These are phyloP conservation scores for Amaranthus cruentus DNA, from an alignment of 148 eudicot genomes.

Conservation along the genomic window DNA sequence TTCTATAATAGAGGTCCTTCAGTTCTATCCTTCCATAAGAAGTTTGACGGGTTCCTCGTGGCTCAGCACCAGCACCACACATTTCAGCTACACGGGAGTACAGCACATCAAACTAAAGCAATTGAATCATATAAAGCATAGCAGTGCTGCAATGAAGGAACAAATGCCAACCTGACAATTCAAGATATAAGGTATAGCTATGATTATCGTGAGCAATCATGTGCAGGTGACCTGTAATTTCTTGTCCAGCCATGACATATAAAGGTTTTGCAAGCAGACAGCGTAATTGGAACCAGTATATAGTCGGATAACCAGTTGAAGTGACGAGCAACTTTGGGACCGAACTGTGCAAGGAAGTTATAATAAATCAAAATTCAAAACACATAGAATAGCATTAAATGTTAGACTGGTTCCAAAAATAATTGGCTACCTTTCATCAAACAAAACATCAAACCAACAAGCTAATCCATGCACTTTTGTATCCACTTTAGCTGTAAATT, in stretches of 20 bases:
- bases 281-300: slow-evolving; percentile 96
- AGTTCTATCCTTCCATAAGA: slow-evolving; percentile 86
- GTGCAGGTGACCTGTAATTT: slow-evolving; percentile 79
- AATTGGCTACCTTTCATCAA: slow-evolving; percentile 76
- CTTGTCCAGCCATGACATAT: slow-evolving; percentile 97
- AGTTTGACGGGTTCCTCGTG: slow-evolving; percentile 81
- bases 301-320: slow-evolving; percentile 95
- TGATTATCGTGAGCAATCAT: slow-evolving; percentile 95
- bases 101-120: slow-evolving; percentile 19
- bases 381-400: neutral
- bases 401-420: neutral
- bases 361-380: neutral
- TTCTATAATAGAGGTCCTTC: slow-evolving; percentile 95
- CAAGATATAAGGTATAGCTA: slow-evolving; percentile 86
- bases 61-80: slow-evolving; percentile 96
- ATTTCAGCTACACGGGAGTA: slow-evolving; percentile 56
- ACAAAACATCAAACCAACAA: slow-evolving; percentile 98
- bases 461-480: slow-evolving; percentile 92
- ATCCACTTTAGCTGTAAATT: slow-evolving; percentile 69
- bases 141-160: neutral
- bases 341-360: slow-evolving; percentile 41
- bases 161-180: slow-evolving; percentile 64
- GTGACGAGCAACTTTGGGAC: slow-evolving; percentile 97
- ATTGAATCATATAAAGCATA: neutral
- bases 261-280: slow-evolving; percentile 89